phyloP scores from a whole-genome alignment of 306 rosid species.

The Adenanthera pavonina region DNA sequence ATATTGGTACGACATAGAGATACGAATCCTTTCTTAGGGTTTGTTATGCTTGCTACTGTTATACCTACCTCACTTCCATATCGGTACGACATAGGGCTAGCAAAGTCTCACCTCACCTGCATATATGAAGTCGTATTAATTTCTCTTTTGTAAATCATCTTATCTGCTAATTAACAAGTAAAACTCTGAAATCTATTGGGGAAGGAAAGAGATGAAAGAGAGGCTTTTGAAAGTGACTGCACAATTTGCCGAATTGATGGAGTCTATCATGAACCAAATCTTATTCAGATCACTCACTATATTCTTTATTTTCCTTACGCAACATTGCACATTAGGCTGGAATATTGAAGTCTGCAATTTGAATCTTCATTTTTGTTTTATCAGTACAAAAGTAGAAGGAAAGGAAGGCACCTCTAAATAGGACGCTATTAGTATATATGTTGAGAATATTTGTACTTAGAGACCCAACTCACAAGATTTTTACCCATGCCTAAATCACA shows the following conservation, averaged over 20 bases:
- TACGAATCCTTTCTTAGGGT: slow-evolving; percentile 28
- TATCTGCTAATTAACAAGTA: not conserved
- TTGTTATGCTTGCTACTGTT: slow-evolving; percentile 9
- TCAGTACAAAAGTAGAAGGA: too few relatives aligned
- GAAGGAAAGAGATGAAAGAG: not conserved
- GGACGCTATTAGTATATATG: too few relatives aligned
- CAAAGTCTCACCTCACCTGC: too few relatives aligned
- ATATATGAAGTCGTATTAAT: too few relatives aligned
- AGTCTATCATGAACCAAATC: slow-evolving; percentile 18
- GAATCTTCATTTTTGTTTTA: too few relatives aligned
- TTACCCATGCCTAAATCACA: too few relatives aligned
- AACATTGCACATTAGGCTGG: not conserved
- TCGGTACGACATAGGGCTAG: too few relatives aligned
- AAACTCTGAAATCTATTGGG: not conserved
- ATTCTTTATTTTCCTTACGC: not conserved
- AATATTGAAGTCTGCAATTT: too few relatives aligned
- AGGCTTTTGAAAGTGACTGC: slow-evolving; percentile 15
- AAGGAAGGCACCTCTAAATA: too few relatives aligned
- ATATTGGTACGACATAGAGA: slow-evolving; percentile 42
- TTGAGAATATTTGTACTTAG: too few relatives aligned
- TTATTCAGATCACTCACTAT: not conserved
- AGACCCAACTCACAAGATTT: too few relatives aligned
- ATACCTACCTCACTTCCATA: not conserved
- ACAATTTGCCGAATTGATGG: slow-evolving; percentile 18
- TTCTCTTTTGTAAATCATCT: too few relatives aligned